Percentiles rank a stretch among this genome's conserved stretches.
phyloP scores from a whole-genome alignment of 257 asterid genomes.

The Dorcoceras hygrometricum region DNA sequence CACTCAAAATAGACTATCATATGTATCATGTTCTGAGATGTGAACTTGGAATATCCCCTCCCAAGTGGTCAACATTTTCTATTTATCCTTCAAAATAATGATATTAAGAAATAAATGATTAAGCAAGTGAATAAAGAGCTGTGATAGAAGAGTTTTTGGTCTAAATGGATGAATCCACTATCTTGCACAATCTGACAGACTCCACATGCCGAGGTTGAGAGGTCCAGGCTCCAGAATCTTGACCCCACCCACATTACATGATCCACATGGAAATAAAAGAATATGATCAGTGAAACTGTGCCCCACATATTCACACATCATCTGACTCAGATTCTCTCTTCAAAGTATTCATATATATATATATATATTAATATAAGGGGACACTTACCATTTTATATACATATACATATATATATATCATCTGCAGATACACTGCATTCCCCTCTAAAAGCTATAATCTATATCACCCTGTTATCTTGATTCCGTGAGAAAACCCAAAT shows the following conservation, averaged over 20 bases:
- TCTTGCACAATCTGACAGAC: conserved; percentile 59
- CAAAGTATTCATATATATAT: conserved; percentile 9
- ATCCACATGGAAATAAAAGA: conserved; percentile 59
- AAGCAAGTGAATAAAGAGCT: background rate
- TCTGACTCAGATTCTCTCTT: conserved; percentile 50
- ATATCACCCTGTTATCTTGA: conserved; percentile 34
- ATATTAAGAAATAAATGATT: background rate
- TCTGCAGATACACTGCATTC: conserved; percentile 38
- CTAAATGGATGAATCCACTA: conserved; percentile 40
- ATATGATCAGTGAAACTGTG: conserved; percentile 42
- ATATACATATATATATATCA: background rate
- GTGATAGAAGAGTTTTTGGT: background rate
- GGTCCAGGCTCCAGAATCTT: conserved; percentile 40
- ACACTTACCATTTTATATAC: no score
- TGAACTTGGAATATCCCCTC: background rate
- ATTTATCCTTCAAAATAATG: no score
- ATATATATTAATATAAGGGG: no score
- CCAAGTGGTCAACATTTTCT: background rate
- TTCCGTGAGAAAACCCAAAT: conserved; percentile 21
- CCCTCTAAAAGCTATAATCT: conserved; percentile 37
- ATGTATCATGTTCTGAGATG: background rate
- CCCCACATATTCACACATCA: conserved; percentile 66
- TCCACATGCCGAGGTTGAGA: conserved; percentile 77
- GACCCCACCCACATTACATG: conserved; percentile 57
- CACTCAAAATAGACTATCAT: no score